Evolutionary conservation across 768 basidiomycete genomes (phyloP).

Genomic region (Arthromyces matolae): DNA sequence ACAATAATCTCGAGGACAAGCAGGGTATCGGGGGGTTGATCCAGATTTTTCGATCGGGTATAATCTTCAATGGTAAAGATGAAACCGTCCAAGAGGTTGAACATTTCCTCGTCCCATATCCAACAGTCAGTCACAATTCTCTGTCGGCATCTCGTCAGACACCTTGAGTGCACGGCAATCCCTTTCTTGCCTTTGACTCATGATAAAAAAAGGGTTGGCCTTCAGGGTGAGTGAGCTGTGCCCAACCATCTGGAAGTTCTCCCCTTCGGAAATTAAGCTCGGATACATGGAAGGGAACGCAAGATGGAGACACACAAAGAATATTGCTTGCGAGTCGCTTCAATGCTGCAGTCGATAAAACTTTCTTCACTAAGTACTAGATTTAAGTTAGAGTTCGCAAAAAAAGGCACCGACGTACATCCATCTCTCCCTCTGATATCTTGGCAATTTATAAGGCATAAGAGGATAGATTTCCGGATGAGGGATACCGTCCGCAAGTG

Average conservation of each 20-base stretch:
- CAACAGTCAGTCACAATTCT: conserved; percentile 11
- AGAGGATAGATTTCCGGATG: background rate
- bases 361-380: no score
- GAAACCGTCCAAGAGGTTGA: background rate
- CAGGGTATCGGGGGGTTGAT: conserved; percentile 4
- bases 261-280: no score
- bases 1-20: conserved; percentile 3
- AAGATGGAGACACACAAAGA: no score
- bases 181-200: background rate
- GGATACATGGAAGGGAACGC: no score
- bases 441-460: conserved; percentile 5
- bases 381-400: no score
- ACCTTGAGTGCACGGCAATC: background rate
- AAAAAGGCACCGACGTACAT: background rate
- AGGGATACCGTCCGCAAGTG: background rate
- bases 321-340: no score
- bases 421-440: conserved; percentile 8
- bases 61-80: conserved; percentile 4
- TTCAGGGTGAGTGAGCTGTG: conserved; percentile 11
- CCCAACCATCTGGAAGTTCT: conserved; percentile 7
- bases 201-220: conserved; percentile 10
- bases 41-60: background rate
- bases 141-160: background rate
- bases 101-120: background rate
- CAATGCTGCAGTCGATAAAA: no score